Evolutionary conservation across 2,329 filamentous ascomycete species (phyloP), one percentile per base, ranked within the genome.

Genomic region (Aureobasidium sp.): DNA sequence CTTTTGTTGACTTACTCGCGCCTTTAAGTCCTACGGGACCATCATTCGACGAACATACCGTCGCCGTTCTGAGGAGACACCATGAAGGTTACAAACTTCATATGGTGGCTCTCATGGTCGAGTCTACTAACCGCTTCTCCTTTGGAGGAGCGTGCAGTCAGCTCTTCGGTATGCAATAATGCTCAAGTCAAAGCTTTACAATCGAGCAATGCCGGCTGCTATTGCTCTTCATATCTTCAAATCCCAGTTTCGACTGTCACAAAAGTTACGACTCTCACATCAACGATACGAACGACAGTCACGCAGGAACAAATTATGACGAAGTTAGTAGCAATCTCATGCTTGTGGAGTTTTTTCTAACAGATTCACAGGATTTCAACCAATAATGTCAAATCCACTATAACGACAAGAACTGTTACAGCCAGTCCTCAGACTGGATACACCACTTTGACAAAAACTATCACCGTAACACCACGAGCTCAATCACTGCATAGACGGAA

Each of bases 81-180:
- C 55, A 59, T 59, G 55, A 59, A 48, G 26, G 20, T 48, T 2
- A 29, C 42, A 36, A 39, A 27, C 27, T 29, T 59, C 36, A n/a
- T 59, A 27, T 59, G 42, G 32, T 59, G 20, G 55, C 55, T 59
- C 15, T 59, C 55, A 47, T 59, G 55, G 55, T 39, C 34, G 8
- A 48, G 15, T 26, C 29, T 59, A 5, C n/a, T 39, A 8, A n/a
- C 29, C 27, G 55, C 55, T 39, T 47, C 55, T 27, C 44, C 55
- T 13, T 44, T 59, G 41, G 42, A 59, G 20, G 55, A 59, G 44
- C 55, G 55, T 29, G 55, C 55, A 48, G 42, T 17, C 55, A 59
- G 55, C 34, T 47, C 55, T 39, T 10, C 42, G n/a, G 26, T n/a
- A 17, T 59, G 55, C 17, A 48, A 48, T 8, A 48, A 59, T 39